phyloP scores from a whole-genome alignment of 1,284 basidiomycete species.

The Cryptococcus sp. region DNA sequence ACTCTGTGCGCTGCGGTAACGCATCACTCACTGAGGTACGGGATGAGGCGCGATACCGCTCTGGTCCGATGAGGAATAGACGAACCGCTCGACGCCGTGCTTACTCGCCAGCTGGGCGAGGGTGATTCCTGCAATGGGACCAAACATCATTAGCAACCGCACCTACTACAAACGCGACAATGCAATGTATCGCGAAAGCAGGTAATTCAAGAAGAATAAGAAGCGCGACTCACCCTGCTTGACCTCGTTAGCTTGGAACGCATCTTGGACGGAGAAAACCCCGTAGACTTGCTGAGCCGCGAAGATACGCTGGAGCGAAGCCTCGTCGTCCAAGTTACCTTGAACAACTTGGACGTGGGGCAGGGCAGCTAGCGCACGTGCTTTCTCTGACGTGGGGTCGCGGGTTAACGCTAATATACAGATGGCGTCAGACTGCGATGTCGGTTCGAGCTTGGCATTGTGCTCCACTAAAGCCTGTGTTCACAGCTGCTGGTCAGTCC shows the following conservation, averaged over 20 bases:
- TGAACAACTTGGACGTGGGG: conserved; percentile 8
- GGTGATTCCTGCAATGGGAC: background rate
- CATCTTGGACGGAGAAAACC: background rate
- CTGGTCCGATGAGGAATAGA: background rate
- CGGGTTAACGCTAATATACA: conserved; percentile 1
- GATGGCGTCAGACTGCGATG: background rate
- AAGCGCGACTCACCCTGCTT: conserved; percentile 5
- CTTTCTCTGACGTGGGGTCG: conserved; percentile 5
- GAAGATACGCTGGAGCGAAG: background rate
- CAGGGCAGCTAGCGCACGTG: background rate
- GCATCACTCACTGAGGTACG: too few species aligned
- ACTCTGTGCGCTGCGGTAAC: too few species aligned
- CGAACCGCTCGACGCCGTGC: background rate
- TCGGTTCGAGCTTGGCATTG: background rate
- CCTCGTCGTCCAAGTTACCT: conserved; percentile 3
- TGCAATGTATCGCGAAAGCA: too few species aligned
- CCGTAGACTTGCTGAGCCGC: background rate
- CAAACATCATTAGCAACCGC: too few species aligned
- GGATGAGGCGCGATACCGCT: background rate
- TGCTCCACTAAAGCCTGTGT: conserved; percentile 4
- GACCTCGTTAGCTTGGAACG: background rate
- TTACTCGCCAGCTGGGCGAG: background rate
- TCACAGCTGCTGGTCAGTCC: too few species aligned
- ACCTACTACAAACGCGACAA: too few species aligned
- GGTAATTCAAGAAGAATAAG: too few species aligned